These are phyloP conservation scores for Phytophthora agathidicida DNA, from an alignment of 352 stramenopile genomes.

Conservation along the genomic window DNA sequence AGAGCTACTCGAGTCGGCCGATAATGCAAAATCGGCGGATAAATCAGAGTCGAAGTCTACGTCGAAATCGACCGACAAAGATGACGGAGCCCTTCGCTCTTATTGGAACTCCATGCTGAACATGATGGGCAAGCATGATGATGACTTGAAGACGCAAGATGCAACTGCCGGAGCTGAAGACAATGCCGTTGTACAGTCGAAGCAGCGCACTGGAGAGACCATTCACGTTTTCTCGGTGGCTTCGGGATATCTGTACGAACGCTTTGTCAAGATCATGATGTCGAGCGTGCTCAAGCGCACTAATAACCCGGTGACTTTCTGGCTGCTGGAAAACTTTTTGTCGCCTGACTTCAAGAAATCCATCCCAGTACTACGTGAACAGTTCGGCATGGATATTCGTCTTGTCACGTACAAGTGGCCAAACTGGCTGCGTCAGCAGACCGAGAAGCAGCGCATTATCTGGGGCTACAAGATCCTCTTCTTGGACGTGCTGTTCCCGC, in stretches of 20 bases:
- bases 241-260: conserved; percentile 97
- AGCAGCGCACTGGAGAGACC: conserved; percentile 82
- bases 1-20: conserved; percentile 49
- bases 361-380: conserved; percentile 90
- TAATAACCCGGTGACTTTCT: conserved; percentile 98
- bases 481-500: conserved; percentile 99
- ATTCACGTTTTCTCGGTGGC: conserved; percentile 99
- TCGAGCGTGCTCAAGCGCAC: conserved; percentile 97
- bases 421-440: conserved; percentile 98
- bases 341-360: conserved; percentile 97
- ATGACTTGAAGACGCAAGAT: conserved; percentile 14
- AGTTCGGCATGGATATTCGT: conserved; percentile 97
- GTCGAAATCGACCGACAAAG: conserved; percentile 41
- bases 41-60: conserved; percentile 17
- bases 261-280: conserved; percentile 99
- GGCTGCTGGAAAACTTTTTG: conserved; percentile 99
- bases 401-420: conserved; percentile 99
- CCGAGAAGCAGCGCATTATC: conserved; percentile 99
- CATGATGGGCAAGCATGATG: conserved; percentile 58
- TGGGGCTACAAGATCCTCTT: conserved; percentile 99
- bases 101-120: conserved; percentile 83
- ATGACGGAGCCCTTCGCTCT: conserved; percentile 57
- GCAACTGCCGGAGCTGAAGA: conserved; percentile 16
- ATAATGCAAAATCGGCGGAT: conserved; percentile 17
- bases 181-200: conserved; percentile 20